Evolutionary conservation across 1,284 basidiomycete genomes (phyloP).

Genomic region (Apiotrichum gamsii): DNA sequence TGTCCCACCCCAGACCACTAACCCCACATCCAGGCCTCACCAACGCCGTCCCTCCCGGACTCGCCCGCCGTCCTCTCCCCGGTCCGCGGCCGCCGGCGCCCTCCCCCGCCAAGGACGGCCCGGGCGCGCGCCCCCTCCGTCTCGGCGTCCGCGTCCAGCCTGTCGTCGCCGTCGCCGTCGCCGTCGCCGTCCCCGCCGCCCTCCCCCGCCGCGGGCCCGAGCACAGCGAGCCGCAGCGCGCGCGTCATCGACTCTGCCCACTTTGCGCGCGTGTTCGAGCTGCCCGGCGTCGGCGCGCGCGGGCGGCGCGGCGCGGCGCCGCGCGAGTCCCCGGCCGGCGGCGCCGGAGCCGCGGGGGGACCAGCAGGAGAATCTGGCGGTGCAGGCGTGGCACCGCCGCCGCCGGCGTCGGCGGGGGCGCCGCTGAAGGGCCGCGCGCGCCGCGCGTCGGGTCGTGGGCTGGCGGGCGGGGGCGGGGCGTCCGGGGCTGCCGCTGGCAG

Average conservation of each 20-base stretch:
- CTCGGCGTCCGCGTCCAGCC: conserved; percentile 7
- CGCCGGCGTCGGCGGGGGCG: no score
- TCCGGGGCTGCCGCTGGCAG: no score
- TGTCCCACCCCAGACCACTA: not conserved
- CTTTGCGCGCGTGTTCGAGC: conserved; percentile 13
- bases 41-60: conserved; percentile 17
- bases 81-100: conserved; percentile 14
- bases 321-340: no score
- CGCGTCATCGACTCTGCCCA: conserved; percentile 15
- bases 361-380: no score
- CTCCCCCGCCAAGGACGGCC: no score
- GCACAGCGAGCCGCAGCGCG: conserved; percentile 6
- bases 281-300: conserved; percentile 6
- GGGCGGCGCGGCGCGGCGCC: no score
- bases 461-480: no score
- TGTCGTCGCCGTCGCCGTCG: conserved; percentile 8
- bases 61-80: conserved; percentile 16
- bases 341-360: no score
- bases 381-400: no score
- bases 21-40: conserved; percentile 5
- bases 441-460: no score
- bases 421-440: no score
- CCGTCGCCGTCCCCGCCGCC: conserved; percentile 3
- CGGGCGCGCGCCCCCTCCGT: no score
- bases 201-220: not conserved